phyloP scores from a whole-genome alignment of 768 basidiomycete species.

The Cyathus striatus region DNA sequence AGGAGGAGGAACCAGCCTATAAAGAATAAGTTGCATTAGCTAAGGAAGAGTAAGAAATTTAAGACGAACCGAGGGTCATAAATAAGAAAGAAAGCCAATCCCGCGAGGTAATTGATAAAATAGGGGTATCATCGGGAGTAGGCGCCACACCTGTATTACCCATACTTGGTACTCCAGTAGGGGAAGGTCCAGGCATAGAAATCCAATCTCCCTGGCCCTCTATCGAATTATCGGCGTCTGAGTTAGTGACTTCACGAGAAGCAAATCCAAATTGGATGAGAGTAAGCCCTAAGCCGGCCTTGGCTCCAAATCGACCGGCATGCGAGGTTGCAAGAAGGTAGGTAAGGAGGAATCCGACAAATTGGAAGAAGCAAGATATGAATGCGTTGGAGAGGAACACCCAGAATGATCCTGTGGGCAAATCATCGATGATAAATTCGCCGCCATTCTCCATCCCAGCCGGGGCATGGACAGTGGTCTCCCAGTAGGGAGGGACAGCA shows the following conservation, averaged over 20 bases:
- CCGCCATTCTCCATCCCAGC: constrained; percentile 36
- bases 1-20: constrained; percentile 89
- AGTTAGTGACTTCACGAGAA: constrained; percentile 32
- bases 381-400: constrained; percentile 76
- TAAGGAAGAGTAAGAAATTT: too few species aligned
- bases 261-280: constrained; percentile 90
- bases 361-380: constrained; percentile 95
- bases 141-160: constrained; percentile 7
- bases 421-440: constrained; percentile 84
- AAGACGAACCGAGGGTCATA: constrained; percentile 74
- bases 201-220: constrained; percentile 4
- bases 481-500: constrained; percentile 93
- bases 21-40: constrained; percentile 3
- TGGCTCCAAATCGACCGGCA: constrained; percentile 89
- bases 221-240: constrained; percentile 17
- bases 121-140: constrained; percentile 15
- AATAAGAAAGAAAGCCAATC: constrained; percentile 92
- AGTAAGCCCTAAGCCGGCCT: constrained; percentile 92
- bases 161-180: constrained; percentile 1
- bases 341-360: constrained; percentile 88
- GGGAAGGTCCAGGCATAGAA: constrained; percentile 1
- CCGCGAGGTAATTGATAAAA: constrained; percentile 44
- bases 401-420: constrained; percentile 76
- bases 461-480: constrained; percentile 89
- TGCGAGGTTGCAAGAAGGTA: constrained; percentile 91